These are phyloP conservation scores for Stephania cephalantha DNA, from an alignment of 164 flowering plant species.

Conservation along the genomic window DNA sequence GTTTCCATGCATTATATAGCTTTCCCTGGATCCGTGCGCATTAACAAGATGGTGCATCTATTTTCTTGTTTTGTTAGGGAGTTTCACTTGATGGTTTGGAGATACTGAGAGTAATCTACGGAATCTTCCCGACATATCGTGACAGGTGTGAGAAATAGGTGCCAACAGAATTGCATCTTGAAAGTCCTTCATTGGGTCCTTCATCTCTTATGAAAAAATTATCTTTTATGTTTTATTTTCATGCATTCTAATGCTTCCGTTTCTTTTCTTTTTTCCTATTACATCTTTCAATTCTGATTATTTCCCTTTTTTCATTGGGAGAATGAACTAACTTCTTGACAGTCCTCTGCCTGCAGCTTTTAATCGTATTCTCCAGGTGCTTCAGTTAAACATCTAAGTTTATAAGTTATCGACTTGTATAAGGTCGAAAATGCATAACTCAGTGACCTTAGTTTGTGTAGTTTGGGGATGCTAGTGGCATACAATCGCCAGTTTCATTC, in stretches of 20 bases:
- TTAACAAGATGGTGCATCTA: not conserved
- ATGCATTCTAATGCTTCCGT: too few relatives aligned
- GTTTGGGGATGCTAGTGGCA: constrained; percentile 99
- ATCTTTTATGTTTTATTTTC: too few relatives aligned
- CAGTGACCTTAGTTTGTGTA: constrained; percentile 31
- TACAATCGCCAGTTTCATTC: constrained; percentile 95
- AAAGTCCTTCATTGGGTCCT: not conserved
- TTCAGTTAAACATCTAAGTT: constrained; percentile 9
- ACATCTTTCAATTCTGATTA: constrained; percentile 19
- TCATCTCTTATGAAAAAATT: not conserved
- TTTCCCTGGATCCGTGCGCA: too few relatives aligned
- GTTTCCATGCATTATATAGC: too few relatives aligned
- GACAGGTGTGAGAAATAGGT: constrained; percentile 47
- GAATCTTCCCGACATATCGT: constrained; percentile 87
- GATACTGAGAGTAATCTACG: constrained; percentile 72
- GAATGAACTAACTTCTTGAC: constrained; percentile 22
- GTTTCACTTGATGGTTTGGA: constrained; percentile 65
- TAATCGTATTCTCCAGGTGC: constrained; percentile 82
- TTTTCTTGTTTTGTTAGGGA: constrained; percentile 36
- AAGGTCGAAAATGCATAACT: not conserved
- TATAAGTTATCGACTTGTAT: not conserved
- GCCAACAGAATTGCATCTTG: not conserved
- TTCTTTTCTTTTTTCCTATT: not conserved
- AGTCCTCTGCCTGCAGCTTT: constrained; percentile 91
- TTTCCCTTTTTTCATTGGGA: constrained; percentile 18